A percentile compares a stretch with the other conserved stretches of the same genome.
These are phyloP conservation scores for Aspergillus avenaceus DNA, from an alignment of 495 filamentous ascomycete genomes.

Conservation along the genomic window DNA sequence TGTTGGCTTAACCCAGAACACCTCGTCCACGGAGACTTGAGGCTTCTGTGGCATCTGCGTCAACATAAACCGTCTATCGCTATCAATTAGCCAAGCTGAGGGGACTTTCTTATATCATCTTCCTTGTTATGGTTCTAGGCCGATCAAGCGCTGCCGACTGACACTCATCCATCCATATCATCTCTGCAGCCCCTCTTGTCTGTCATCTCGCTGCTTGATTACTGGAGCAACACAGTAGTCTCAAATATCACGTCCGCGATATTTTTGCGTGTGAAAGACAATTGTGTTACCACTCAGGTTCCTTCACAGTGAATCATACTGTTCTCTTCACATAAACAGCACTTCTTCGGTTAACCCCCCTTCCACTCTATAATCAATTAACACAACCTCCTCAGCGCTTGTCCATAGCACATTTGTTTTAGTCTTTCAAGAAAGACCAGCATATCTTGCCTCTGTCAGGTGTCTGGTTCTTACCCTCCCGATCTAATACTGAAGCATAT, in stretches of 20 bases:
- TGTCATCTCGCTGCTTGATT: neutral
- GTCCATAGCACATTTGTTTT: conserved; percentile 7
- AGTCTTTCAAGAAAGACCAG: neutral
- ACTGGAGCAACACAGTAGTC: neutral
- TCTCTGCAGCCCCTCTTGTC: neutral
- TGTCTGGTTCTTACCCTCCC: neutral
- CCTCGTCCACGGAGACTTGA: neutral
- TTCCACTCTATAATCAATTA: neutral
- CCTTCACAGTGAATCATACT: neutral
- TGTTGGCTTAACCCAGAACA: neutral
- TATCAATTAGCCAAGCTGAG: neutral
- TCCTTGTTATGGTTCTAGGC: neutral
- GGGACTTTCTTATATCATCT: neutral
- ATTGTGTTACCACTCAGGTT: neutral
- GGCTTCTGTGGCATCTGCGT: neutral
- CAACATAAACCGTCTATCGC: neutral
- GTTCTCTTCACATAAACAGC: neutral
- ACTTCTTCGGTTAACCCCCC: neutral
- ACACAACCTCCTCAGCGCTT: neutral
- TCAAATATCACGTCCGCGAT: neutral
- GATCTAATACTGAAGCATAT: neutral
- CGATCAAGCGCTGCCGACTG: neutral
- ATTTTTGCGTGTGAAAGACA: neutral
- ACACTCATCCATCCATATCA: neutral
- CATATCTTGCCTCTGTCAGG: neutral